These are phyloP conservation scores for Phaffia australis DNA, from an alignment of 768 basidiomycete genomes.

Conservation along the genomic window DNA sequence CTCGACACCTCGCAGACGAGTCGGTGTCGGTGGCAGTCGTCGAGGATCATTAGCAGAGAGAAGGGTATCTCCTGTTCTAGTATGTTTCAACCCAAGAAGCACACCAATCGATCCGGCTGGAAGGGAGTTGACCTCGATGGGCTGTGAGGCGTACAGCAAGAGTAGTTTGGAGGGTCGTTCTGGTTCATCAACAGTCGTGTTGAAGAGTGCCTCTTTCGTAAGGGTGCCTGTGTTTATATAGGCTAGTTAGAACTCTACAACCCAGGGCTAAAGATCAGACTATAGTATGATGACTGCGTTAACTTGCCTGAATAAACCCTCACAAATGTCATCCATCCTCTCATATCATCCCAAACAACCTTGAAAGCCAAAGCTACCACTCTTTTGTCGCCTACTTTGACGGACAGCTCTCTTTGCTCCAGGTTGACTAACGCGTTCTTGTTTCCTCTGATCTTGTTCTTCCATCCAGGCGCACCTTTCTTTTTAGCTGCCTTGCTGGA, in stretches of 20 bases:
- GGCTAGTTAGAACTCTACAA: constrained; percentile 10
- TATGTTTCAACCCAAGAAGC: constrained; percentile 67
- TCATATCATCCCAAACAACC: constrained; percentile 68
- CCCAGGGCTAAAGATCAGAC: neutral
- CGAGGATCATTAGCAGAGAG: constrained; percentile 43
- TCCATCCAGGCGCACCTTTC: constrained; percentile 44
- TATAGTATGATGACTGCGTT: neutral
- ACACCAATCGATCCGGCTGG: constrained; percentile 77
- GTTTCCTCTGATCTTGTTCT: constrained; percentile 10
- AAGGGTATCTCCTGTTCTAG: constrained; percentile 78
- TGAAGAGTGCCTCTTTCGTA: constrained; percentile 51
- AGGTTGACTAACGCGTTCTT: constrained; percentile 12
- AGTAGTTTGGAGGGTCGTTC: constrained; percentile 66
- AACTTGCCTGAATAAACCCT: constrained; percentile 69
- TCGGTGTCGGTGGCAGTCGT: constrained; percentile 7
- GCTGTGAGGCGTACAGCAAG: constrained; percentile 64
- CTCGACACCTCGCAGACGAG: constrained; percentile 43
- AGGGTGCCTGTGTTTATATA: constrained; percentile 52
- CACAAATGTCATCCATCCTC: constrained; percentile 89
- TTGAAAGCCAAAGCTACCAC: constrained; percentile 60
- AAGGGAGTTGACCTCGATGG: constrained; percentile 64
- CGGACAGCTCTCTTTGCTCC: constrained; percentile 14
- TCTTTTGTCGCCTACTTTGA: constrained; percentile 15
- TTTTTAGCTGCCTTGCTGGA: constrained; percentile 10
- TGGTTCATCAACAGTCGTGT: constrained; percentile 55